These are phyloP conservation scores for Penicillium freii DNA, from an alignment of 2,329 filamentous ascomycete species.

Conservation along the genomic window DNA sequence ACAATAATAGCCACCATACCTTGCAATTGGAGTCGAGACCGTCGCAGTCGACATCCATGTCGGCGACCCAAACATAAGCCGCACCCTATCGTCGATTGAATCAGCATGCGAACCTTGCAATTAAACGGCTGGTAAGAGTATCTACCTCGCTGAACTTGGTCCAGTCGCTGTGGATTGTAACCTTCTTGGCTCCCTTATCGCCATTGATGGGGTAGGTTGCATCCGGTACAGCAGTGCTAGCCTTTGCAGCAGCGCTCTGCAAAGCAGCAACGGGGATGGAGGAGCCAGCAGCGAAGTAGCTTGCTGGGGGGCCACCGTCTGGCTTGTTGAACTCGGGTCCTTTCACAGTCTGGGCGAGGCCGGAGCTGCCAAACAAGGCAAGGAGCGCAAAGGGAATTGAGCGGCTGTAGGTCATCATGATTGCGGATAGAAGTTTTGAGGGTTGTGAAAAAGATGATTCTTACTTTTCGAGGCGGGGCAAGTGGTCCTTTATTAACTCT, in stretches of 20 bases:
- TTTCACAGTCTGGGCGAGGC: conserved; percentile 17
- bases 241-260: conserved; percentile 25
- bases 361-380: conserved; percentile 1
- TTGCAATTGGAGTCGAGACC: conserved; percentile 29
- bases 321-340: conserved; percentile 26
- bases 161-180: conserved; percentile 33
- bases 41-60: conserved; percentile 38
- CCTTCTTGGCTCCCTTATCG: conserved; percentile 15
- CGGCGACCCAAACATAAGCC: conserved; percentile 30
- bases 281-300: conserved; percentile 28
- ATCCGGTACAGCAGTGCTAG: conserved; percentile 22
- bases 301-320: conserved; percentile 23
- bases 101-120: background rate
- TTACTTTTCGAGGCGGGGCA: background rate
- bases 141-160: conserved; percentile 22
- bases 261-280: conserved; percentile 27
- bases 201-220: conserved; percentile 28
- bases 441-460: background rate
- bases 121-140: background rate
- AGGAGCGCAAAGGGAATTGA: conserved; percentile 4
- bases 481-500: background rate
- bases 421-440: background rate
- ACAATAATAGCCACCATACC: conserved; percentile 4
- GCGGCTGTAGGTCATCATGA: conserved; percentile 3
- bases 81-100: conserved; percentile 21